A percentile compares a stretch with the other conserved stretches of the same genome.
Evolutionary conservation across 225 moss, liverwort and hornwort genomes (phyloP).

Genomic region (Polytrichum formosum): DNA sequence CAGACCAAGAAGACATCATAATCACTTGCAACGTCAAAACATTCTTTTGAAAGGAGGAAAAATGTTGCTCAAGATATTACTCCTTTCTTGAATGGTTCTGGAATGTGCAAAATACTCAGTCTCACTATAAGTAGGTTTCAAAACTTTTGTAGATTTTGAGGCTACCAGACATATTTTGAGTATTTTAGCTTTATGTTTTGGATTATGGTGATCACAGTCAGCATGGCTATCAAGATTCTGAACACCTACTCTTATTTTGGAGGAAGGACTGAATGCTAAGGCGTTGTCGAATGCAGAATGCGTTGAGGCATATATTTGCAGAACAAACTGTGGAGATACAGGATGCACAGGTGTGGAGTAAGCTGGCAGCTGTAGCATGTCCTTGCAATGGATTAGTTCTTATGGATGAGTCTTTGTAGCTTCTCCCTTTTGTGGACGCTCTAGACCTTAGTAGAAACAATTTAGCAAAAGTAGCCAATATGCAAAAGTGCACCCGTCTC

Average conservation of each 20-base stretch:
- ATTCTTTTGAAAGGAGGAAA: too few species aligned
- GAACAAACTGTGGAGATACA: conserved; percentile 91
- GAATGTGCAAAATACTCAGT: too few species aligned
- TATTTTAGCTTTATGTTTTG: not conserved
- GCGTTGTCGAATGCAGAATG: conserved; percentile 62
- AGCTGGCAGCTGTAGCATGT: conserved; percentile 77
- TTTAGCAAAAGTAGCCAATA: conserved; percentile 76
- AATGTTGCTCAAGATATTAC: too few species aligned
- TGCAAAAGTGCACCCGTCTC: conserved; percentile 78
- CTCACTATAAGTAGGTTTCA: too few species aligned
- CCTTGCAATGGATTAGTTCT: conserved; percentile 79
- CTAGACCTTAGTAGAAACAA: conserved; percentile 92
- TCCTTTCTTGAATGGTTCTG: too few species aligned
- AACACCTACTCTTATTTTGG: not conserved
- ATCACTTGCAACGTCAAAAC: too few species aligned
- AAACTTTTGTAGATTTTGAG: too few species aligned
- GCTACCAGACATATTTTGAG: too few species aligned
- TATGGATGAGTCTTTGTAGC: conserved; percentile 97
- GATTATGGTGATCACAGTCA: not conserved
- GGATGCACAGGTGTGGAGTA: conserved; percentile 79
- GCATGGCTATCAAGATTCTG: not conserved
- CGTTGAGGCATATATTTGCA: conserved; percentile 91
- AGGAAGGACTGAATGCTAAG: conserved; percentile 17
- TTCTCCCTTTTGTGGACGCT: conserved; percentile 81
- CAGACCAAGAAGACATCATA: too few species aligned